Conservation (phyloP, 148 eudicot genomes). For the Spergularia marina region DNA sequence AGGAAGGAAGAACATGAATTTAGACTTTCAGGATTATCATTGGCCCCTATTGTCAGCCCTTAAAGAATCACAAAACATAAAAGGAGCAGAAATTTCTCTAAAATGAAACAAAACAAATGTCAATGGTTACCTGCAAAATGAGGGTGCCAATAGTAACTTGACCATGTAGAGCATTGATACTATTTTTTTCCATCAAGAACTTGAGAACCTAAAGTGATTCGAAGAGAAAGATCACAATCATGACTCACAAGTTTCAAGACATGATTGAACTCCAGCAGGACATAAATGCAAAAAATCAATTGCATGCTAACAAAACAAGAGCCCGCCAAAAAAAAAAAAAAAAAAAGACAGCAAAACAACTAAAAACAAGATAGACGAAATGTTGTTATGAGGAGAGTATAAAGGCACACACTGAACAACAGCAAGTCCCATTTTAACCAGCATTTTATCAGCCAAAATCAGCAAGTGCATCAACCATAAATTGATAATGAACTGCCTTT, state of each 20-base stretch:
- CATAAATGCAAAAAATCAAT: slow-evolving; percentile 5
- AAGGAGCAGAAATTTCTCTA: not conserved
- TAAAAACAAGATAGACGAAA: not conserved
- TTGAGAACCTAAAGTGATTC: slow-evolving; percentile 57
- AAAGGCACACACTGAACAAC: not conserved
- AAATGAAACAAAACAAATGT: not conserved
- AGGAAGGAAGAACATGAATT: not conserved
- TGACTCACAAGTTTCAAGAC: not conserved
- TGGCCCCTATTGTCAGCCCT: not conserved
- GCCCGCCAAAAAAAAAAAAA: not conserved
- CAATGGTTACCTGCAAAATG: slow-evolving; percentile 53
- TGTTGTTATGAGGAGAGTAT: not conserved
- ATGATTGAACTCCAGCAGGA: not conserved
- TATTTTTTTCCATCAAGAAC: slow-evolving; percentile 90
- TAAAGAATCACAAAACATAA: not conserved
- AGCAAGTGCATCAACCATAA: not conserved
- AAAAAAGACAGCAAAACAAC: not conserved
- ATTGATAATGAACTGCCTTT: not conserved
- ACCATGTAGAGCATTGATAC: slow-evolving; percentile 72
- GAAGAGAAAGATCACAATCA: slow-evolving; percentile 2
- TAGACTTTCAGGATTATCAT: not conserved
- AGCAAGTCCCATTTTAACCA: not conserved
- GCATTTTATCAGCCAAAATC: not conserved
- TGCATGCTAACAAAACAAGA: not conserved
- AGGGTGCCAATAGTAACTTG: slow-evolving; percentile 90